Conservation (phyloP, 176 grass and related monocot genomes). For the Secale cereale region DNA sequence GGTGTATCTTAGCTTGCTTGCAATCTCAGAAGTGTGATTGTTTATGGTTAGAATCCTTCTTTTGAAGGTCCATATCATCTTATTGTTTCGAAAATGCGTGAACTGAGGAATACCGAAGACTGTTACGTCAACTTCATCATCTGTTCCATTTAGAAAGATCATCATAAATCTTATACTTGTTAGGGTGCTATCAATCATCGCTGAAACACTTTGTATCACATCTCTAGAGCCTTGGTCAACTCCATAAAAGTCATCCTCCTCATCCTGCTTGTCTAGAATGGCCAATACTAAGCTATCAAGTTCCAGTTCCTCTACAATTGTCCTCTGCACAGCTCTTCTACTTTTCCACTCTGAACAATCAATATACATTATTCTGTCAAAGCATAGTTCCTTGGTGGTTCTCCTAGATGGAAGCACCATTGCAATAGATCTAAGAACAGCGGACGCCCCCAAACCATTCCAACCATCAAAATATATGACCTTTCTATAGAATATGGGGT, state of each 20-base stretch:
- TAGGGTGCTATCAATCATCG: neutral
- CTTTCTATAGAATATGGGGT: too few species aligned
- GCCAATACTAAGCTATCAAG: neutral
- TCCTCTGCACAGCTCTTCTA: neutral
- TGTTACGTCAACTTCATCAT: neutral
- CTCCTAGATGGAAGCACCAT: neutral
- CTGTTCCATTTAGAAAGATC: neutral
- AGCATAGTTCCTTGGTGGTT: too few species aligned
- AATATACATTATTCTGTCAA: neutral
- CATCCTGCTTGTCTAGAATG: neutral
- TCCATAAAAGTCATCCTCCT: neutral
- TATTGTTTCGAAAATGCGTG: neutral
- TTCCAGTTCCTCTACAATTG: neutral
- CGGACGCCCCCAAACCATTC: neutral
- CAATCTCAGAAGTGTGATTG: too few species aligned
- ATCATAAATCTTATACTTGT: neutral
- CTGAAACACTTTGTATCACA: neutral
- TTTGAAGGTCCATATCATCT: neutral
- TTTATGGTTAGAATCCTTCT: too few species aligned
- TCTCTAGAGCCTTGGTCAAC: neutral
- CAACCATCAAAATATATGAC: slow-evolving; percentile 4
- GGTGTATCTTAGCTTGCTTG: too few species aligned
- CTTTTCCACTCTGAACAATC: neutral
- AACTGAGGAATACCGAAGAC: neutral
- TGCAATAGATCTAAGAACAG: neutral